phyloP scores from a whole-genome alignment of 2,329 filamentous ascomycete species.

The Microsporum audouinii region DNA sequence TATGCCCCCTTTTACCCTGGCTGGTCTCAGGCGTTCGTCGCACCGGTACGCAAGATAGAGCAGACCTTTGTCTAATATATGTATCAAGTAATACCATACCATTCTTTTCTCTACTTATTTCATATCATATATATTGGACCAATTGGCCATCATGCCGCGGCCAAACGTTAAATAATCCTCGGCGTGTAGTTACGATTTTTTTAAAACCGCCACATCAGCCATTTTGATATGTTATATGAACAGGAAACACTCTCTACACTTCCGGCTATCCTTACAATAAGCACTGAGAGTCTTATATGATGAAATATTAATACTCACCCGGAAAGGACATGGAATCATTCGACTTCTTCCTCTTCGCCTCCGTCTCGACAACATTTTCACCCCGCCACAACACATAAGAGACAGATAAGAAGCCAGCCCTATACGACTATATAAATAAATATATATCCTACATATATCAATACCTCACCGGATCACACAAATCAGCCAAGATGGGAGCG shows the following conservation, averaged over 20 bases:
- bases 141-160: background rate
- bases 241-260: background rate
- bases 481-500: background rate
- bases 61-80: background rate
- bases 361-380: background rate
- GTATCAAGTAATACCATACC: background rate
- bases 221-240: background rate
- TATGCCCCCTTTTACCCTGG: background rate
- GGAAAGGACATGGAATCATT: background rate
- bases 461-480: background rate
- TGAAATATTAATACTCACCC: background rate
- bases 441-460: background rate
- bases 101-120: background rate
- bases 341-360: background rate
- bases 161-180: background rate
- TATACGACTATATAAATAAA: background rate
- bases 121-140: no score
- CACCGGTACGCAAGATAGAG: background rate
- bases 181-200: background rate
- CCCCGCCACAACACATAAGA: background rate
- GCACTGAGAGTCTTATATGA: background rate
- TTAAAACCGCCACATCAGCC: background rate
- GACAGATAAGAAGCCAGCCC: background rate
- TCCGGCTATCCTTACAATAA: background rate
- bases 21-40: background rate